These are phyloP conservation scores for Neoscytalidium dimidiatum DNA, from an alignment of 2,329 filamentous ascomycete species.

Conservation along the genomic window DNA sequence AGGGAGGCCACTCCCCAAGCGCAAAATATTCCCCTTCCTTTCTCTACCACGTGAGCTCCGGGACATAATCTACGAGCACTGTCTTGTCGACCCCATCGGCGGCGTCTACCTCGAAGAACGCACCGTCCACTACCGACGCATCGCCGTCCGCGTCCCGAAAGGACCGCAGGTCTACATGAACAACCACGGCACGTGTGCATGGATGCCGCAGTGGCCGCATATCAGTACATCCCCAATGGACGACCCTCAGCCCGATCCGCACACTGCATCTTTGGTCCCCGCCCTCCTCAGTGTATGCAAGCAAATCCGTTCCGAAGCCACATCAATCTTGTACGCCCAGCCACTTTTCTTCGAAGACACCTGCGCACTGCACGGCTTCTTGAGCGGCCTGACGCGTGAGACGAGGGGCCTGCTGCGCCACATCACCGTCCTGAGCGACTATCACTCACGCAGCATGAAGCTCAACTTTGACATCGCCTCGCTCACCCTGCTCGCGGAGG, in stretches of 20 bases:
- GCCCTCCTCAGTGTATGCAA: constrained; percentile 32
- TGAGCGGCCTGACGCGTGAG: constrained; percentile 32
- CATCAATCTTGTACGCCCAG: constrained; percentile 33
- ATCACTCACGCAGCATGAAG: constrained; percentile 29
- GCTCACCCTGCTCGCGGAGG: constrained; percentile 30
- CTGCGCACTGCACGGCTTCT: constrained; percentile 33
- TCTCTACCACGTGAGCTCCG: constrained; percentile 36
- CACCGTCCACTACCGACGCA: constrained; percentile 32
- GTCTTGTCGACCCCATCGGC: constrained; percentile 28
- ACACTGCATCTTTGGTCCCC: constrained; percentile 22
- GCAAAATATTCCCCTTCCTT: constrained; percentile 37
- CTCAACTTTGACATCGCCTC: constrained; percentile 37
- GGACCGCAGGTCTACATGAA: constrained; percentile 14
- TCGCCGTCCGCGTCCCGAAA: constrained; percentile 26
- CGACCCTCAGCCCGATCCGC: background rate
- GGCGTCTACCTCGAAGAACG: constrained; percentile 31
- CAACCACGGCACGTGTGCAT: constrained; percentile 19
- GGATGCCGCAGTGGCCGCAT: background rate
- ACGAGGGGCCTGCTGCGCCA: constrained; percentile 28
- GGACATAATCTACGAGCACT: constrained; percentile 35
- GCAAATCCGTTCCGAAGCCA: constrained; percentile 32
- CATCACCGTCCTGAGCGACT: constrained; percentile 26
- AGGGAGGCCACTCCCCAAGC: constrained; percentile 28
- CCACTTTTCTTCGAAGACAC: constrained; percentile 31
- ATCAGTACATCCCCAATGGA: background rate